A percentile compares a stretch with the other conserved stretches of the same genome.
These are phyloP conservation scores for Chenopodium suecicum DNA, from an alignment of 148 eudicot genomes.

Conservation along the genomic window DNA sequence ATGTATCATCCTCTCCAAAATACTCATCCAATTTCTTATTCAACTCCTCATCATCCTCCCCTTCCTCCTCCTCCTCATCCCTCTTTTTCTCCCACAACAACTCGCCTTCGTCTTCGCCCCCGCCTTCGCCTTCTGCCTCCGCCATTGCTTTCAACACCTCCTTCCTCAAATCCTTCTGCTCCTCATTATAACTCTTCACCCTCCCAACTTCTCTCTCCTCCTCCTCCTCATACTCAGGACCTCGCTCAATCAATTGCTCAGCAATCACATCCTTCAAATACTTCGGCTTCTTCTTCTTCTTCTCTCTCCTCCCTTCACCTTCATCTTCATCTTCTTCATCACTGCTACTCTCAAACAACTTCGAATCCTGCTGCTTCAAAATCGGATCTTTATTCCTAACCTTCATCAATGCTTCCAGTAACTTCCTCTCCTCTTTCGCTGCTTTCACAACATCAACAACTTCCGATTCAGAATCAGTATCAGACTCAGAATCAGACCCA, in stretches of 20 bases:
- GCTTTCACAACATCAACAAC: conserved; percentile 25
- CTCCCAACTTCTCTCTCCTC: conserved; percentile 28
- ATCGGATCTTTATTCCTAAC: conserved; percentile 65
- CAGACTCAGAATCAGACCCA: conserved; percentile 45
- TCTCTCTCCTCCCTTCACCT: neutral
- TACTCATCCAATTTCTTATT: conserved; percentile 62
- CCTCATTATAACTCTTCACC: conserved; percentile 54
- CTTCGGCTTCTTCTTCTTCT: conserved; percentile 38
- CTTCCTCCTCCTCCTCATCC: conserved; percentile 28
- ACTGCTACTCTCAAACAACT: conserved; percentile 46
- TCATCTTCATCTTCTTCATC: conserved; percentile 22
- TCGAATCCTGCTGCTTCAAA: conserved; percentile 48
- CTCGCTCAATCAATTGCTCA: conserved; percentile 64
- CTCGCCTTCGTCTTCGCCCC: conserved; percentile 42
- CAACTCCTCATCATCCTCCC: conserved; percentile 44
- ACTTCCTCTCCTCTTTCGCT: conserved; percentile 37
- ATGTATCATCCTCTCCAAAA: conserved; percentile 69
- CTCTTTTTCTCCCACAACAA: conserved; percentile 47
- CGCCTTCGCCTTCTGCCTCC: conserved; percentile 40
- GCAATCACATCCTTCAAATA: conserved; percentile 85
- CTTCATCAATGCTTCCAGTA: conserved; percentile 56
- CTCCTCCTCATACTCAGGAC: conserved; percentile 53
- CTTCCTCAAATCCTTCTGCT: conserved; percentile 61
- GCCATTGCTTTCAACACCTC: conserved; percentile 43
- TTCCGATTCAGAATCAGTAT: conserved; percentile 28